Percentiles rank a stretch among this genome's conserved stretches.
phyloP scores from a whole-genome alignment of 1,139 yeast species.

The Petasospora fabianii region DNA sequence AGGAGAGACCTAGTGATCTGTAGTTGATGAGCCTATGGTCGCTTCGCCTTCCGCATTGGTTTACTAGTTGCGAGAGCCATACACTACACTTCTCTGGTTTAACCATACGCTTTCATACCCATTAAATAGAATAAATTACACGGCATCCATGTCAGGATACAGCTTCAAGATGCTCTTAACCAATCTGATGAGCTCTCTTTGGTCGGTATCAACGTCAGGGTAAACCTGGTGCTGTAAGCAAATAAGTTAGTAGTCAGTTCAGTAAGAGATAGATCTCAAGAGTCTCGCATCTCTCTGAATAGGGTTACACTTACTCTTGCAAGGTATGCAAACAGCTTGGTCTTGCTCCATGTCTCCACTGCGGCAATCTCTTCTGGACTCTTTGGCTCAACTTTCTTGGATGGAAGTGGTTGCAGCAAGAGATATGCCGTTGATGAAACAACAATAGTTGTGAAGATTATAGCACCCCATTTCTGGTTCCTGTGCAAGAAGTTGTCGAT shows the following conservation, averaged over 20 bases:
- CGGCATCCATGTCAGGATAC: constrained; percentile 14
- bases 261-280: background rate
- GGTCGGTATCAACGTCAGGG: constrained; percentile 18
- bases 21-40: too few species aligned
- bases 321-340: constrained; percentile 14
- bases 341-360: constrained; percentile 14
- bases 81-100: too few species aligned
- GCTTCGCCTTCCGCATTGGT: too few species aligned
- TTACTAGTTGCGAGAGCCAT: background rate
- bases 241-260: constrained; percentile 4
- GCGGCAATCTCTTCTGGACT: constrained; percentile 13
- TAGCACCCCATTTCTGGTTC: constrained; percentile 10
- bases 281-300: background rate
- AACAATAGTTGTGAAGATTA: constrained; percentile 15
- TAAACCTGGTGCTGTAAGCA: constrained; percentile 20
- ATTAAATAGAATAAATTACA: background rate
- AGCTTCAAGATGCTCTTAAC: constrained; percentile 18
- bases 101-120: too few species aligned
- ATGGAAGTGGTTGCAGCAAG: constrained; percentile 14
- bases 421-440: constrained; percentile 12
- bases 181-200: constrained; percentile 13
- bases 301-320: constrained; percentile 12
- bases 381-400: constrained; percentile 10
- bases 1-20: too few species aligned
- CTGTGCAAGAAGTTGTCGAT: too few species aligned